Base-by-base conservation (phyloP, 1,284 basidiomycete species). In the Schizopora paradoxa region DNA sequence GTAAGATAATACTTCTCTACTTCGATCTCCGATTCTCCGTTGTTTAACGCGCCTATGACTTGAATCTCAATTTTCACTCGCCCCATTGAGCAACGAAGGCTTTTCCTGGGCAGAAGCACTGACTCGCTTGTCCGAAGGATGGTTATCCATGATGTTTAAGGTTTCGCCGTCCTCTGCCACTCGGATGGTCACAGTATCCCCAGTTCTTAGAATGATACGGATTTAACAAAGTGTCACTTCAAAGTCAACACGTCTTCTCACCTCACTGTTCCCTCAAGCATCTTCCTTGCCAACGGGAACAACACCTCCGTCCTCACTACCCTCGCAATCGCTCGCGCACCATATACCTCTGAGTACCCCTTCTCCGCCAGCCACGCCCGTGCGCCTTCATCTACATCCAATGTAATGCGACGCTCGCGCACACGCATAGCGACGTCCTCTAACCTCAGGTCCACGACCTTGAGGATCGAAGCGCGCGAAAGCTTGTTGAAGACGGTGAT, bases 401-500 rank as follows among this genome's bases (percentile, higher is more conserved):
- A 67, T 5, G 65, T 74, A 53, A 97, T 91, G 11, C 82, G 68
- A 28, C 85, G 68, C 41, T 75, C 66, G 51, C 69, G 70, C 29
- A 95, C 68, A 28, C 89, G 70, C 1, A 70, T 65, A n/a, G 80
- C 74, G 0, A 94, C 78, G 51, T 94, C 91, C 5, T 68, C 64
- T 5, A 94, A 69, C 8, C 91, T 80, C 2, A 95, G 69, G 13
- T 71, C 69, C 25, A 94, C 90, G 27, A 97, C 86, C 43, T 84
- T 66, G 11, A 87, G 66, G 50, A 96, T 89, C 5, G 83, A 81
- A 18, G 67, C 61, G 10, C 74, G 75, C 2, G 87, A 83, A 8
- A 94, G 79, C 58, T 90, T 91, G 70, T 94, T 93, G 72, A 96
- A 95, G 11, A 94, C 86, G 19, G 87, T 69, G 61, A 87, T 85